Percentiles rank a stretch among this genome's conserved stretches.
These are phyloP conservation scores for Auxenochlorella pyrenoidosa DNA, from an alignment of 139 green algal species.

Conservation along the genomic window DNA sequence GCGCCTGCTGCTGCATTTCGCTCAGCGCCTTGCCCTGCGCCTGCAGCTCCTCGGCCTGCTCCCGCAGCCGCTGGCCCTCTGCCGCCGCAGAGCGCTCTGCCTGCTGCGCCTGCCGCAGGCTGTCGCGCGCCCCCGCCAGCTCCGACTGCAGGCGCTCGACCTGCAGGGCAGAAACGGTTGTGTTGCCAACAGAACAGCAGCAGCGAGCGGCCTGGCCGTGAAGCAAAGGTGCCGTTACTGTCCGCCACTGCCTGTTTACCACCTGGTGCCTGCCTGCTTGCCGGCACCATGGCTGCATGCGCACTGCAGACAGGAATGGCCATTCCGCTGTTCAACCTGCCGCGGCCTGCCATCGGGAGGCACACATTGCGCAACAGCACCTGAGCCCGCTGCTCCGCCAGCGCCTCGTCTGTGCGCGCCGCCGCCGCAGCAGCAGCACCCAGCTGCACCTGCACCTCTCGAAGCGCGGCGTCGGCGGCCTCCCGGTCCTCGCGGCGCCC, in stretches of 20 bases:
- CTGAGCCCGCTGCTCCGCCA: slow-evolving; percentile 34
- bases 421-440: slow-evolving; percentile 53
- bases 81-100: not conserved
- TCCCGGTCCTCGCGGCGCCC: slow-evolving; percentile 29
- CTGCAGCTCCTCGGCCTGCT: slow-evolving; percentile 41
- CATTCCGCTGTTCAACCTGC: not conserved
- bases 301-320: no score
- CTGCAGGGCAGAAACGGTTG: not conserved
- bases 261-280: not conserved
- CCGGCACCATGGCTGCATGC: not conserved
- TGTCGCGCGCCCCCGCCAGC: not conserved
- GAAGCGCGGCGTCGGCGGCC: slow-evolving; percentile 51
- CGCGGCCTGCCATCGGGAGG: slow-evolving; percentile 6
- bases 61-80: slow-evolving; percentile 19
- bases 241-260: no score
- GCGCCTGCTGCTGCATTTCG: slow-evolving; percentile 35
- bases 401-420: slow-evolving; percentile 58
- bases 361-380: no score
- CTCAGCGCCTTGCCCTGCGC: not conserved
- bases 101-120: slow-evolving; percentile 29
- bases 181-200: not conserved
- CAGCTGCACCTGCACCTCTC: slow-evolving; percentile 47
- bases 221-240: no score
- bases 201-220: no score
- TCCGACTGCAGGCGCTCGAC: slow-evolving; percentile 12